Percentiles rank a stretch among this genome's conserved stretches.
These are phyloP conservation scores for Bretziella fagacearum DNA, from an alignment of 2,329 filamentous ascomycete species.

Conservation along the genomic window DNA sequence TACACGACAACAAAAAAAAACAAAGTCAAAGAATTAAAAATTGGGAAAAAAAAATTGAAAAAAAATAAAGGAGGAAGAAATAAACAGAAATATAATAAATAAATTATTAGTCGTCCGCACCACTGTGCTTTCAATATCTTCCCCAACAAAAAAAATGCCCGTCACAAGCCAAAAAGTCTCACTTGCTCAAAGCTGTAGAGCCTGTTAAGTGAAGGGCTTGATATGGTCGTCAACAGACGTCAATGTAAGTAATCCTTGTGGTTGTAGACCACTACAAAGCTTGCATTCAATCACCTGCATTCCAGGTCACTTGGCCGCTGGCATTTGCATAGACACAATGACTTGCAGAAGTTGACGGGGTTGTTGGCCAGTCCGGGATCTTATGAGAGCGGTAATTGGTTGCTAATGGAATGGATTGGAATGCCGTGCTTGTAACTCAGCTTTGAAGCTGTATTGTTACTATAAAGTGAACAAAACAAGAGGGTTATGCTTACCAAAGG, in stretches of 20 bases:
- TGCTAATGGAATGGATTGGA: too few relatives aligned
- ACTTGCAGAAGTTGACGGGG: too few relatives aligned
- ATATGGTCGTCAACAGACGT: background rate
- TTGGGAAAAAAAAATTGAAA: background rate
- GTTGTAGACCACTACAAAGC: slow-evolving; percentile 2
- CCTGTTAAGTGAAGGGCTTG: too few relatives aligned
- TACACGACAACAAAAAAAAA: background rate
- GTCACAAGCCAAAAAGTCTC: slow-evolving; percentile 8
- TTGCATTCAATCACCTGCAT: slow-evolving; percentile 7
- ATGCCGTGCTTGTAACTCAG: too few relatives aligned
- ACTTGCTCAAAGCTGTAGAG: too few relatives aligned
- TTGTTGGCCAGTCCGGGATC: too few relatives aligned
- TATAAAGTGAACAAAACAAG: background rate
- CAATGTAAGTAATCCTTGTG: background rate
- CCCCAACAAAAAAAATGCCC: background rate
- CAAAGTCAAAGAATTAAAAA: background rate
- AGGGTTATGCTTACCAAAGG: background rate
- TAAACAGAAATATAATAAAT: background rate
- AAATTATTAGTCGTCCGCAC: background rate
- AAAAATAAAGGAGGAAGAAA: background rate
- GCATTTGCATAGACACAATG: background rate
- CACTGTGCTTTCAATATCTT: background rate
- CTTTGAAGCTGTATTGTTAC: too few relatives aligned
- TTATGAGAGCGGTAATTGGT: too few relatives aligned
- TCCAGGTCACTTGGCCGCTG: background rate